Conservation (phyloP, 2,329 filamentous ascomycete genomes). For the Alternaria sp. region DNA sequence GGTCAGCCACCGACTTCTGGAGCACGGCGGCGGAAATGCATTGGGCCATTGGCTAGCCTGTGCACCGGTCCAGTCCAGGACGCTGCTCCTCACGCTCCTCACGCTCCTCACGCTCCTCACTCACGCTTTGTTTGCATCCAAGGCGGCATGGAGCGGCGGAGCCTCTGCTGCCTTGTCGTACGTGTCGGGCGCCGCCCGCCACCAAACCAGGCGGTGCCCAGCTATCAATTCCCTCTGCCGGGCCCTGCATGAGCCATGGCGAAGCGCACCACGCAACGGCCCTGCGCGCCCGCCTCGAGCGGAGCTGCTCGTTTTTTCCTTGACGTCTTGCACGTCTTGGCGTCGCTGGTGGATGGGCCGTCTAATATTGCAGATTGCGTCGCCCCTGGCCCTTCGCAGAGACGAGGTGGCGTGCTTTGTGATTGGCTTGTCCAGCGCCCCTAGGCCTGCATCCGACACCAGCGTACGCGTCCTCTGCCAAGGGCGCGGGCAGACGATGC, state of each 20-base stretch:
- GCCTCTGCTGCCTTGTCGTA: slow-evolving; percentile 14
- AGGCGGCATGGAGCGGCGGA: background rate
- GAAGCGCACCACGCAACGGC: slow-evolving; percentile 24
- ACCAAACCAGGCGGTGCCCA: slow-evolving; percentile 29
- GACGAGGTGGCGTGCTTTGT: background rate
- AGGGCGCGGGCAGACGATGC: slow-evolving; percentile 4
- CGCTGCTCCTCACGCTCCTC: slow-evolving; percentile 3
- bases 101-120: background rate
- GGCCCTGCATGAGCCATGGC: slow-evolving; percentile 32
- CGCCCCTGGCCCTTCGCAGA: slow-evolving; percentile 20
- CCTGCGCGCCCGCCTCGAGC: slow-evolving; percentile 14
- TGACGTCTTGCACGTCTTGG: slow-evolving; percentile 11
- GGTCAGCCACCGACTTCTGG: slow-evolving; percentile 18
- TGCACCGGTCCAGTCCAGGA: slow-evolving; percentile 10
- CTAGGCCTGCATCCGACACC: slow-evolving; percentile 13
- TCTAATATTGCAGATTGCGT: slow-evolving; percentile 2
- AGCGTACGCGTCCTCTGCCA: slow-evolving; percentile 21
- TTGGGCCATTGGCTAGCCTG: slow-evolving; percentile 22
- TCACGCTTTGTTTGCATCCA: background rate
- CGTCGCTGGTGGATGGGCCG: background rate
- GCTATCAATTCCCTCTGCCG: slow-evolving; percentile 27
- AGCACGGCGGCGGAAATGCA: slow-evolving; percentile 19
- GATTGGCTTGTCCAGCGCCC: slow-evolving; percentile 9
- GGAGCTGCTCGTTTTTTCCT: slow-evolving; percentile 7
- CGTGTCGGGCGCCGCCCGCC: slow-evolving; percentile 8